Percentiles rank a stretch among this genome's conserved stretches.
Conservation (phyloP, 2,329 filamentous ascomycete species). For the Aspergillus oerlinghausenensis region DNA sequence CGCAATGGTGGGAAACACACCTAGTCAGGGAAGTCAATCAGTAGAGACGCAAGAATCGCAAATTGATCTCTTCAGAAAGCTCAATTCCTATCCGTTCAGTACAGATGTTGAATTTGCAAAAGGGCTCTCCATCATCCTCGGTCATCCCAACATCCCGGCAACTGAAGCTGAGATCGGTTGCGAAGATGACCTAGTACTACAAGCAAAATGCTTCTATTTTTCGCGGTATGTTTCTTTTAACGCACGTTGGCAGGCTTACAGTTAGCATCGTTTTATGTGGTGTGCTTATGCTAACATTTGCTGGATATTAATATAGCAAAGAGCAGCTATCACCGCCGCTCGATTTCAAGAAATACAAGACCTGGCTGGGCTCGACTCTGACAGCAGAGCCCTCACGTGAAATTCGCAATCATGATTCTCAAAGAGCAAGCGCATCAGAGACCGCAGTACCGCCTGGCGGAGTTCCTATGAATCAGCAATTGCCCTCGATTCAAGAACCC, state of each 20-base stretch:
- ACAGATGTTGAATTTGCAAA: conserved; percentile 43
- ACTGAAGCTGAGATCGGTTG: conserved; percentile 36
- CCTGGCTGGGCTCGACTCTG: conserved; percentile 48
- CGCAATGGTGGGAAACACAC: not conserved
- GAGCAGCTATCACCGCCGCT: conserved; percentile 43
- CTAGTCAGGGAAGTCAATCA: conserved; percentile 4
- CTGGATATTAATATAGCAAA: conserved; percentile 27
- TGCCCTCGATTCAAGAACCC: conserved; percentile 48
- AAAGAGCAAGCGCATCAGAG: conserved; percentile 4
- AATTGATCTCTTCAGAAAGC: conserved; percentile 23
- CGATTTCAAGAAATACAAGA: conserved; percentile 64
- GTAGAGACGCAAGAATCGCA: conserved; percentile 3
- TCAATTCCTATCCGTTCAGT: conserved; percentile 39
- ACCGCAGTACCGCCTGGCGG: conserved; percentile 5
- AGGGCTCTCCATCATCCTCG: conserved; percentile 45
- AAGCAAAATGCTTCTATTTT: conserved; percentile 47
- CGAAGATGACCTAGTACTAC: conserved; percentile 40
- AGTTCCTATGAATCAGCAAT: conserved; percentile 6
- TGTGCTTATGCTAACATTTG: not conserved
- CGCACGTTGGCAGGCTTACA: not conserved
- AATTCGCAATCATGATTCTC: conserved; percentile 3
- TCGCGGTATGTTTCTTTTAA: conserved; percentile 32
- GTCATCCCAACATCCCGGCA: conserved; percentile 36
- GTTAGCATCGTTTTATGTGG: not conserved
- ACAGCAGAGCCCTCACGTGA: conserved; percentile 2